Conservation (phyloP, 129 eudicot species). For the Scalesia atractyloides region DNA sequence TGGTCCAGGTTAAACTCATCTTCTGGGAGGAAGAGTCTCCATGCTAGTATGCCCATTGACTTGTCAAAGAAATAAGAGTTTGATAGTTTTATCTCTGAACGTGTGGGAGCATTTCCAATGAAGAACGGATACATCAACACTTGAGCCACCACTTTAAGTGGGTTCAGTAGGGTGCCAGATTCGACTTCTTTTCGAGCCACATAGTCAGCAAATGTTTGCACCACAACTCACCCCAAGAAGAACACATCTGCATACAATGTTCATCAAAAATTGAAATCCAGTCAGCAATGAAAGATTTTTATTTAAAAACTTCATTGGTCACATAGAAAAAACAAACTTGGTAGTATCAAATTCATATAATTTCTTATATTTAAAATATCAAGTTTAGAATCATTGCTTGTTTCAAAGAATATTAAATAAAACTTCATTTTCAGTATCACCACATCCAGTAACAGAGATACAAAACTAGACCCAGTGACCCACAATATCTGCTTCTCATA, state of each 20-base stretch:
- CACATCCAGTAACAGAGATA: background rate
- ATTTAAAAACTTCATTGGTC: background rate
- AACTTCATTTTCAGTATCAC: background rate
- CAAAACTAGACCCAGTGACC: constrained; percentile 16
- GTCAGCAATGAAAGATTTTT: constrained; percentile 12
- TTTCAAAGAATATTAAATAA: background rate
- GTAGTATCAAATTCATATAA: constrained; percentile 2
- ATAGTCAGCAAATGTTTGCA: constrained; percentile 82
- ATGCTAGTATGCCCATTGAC: constrained; percentile 79
- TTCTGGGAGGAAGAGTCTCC: constrained; percentile 85
- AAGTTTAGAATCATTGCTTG: constrained; percentile 1
- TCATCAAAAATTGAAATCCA: background rate
- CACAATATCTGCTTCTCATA: background rate
- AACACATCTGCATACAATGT: constrained; percentile 63
- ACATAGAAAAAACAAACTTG: constrained; percentile 3
- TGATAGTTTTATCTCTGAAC: constrained; percentile 81
- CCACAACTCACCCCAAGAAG: constrained; percentile 94
- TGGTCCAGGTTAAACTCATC: constrained; percentile 85
- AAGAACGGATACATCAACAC: constrained; percentile 94
- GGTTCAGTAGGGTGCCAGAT: constrained; percentile 72
- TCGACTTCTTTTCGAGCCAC: constrained; percentile 84
- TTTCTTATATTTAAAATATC: background rate
- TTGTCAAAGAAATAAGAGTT: constrained; percentile 92
- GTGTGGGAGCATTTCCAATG: constrained; percentile 88
- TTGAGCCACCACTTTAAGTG: constrained; percentile 87